phyloP scores from a whole-genome alignment of 331 rosid genomes.

The Malus hybrid region DNA sequence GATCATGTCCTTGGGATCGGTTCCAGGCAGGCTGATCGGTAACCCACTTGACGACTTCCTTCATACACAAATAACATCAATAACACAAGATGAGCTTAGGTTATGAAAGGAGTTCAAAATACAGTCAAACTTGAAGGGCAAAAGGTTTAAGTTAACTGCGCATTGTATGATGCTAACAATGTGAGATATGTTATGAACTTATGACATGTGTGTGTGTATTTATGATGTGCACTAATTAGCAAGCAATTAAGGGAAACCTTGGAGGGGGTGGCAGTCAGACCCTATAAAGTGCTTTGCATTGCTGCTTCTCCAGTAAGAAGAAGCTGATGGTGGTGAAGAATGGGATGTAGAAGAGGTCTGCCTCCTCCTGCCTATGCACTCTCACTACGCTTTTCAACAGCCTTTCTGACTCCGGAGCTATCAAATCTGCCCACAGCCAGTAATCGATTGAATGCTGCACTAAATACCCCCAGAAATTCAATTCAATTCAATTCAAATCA shows the following conservation, averaged over 20 bases:
- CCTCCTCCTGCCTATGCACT: slow-evolving; percentile 74
- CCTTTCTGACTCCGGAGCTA: slow-evolving; percentile 71
- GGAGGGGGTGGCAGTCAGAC: slow-evolving; percentile 86
- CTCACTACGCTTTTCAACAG: slow-evolving; percentile 58
- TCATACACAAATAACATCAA: slow-evolving; percentile 15
- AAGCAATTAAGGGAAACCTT: slow-evolving; percentile 22
- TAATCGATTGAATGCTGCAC: slow-evolving; percentile 85
- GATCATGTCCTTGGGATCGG: slow-evolving; percentile 89
- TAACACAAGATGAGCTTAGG: background rate
- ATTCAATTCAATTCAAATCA: background rate
- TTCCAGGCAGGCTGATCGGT: slow-evolving; percentile 94
- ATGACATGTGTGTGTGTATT: background rate
- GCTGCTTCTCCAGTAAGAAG: slow-evolving; percentile 88
- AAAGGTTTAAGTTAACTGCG: background rate
- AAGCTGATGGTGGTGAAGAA: slow-evolving; percentile 95
- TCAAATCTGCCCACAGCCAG: slow-evolving; percentile 95
- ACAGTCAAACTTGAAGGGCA: background rate
- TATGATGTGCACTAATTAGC: background rate
- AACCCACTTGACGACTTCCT: slow-evolving; percentile 93
- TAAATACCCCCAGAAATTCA: background rate
- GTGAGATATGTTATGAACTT: background rate
- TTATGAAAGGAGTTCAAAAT: background rate
- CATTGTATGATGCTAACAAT: background rate
- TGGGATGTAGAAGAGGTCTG: slow-evolving; percentile 86
- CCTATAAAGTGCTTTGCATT: slow-evolving; percentile 99